phyloP scores from a whole-genome alignment of 2,329 filamentous ascomycete genomes.

The Septoria linicola region DNA sequence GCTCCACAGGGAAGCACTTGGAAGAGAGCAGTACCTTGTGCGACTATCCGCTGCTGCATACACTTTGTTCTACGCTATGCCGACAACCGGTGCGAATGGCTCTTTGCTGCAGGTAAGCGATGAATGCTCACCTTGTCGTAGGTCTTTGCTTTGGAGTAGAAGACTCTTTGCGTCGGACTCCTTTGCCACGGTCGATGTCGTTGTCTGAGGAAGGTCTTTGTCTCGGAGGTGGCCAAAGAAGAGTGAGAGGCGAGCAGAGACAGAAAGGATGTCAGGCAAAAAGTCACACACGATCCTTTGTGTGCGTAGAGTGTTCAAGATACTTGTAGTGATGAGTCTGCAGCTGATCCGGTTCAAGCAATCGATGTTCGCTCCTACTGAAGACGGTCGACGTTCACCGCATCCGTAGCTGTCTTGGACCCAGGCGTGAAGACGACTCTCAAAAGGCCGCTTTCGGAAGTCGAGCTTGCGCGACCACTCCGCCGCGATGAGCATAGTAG shows the following conservation, averaged over 20 bases:
- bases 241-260: constrained; percentile 31
- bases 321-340: constrained; percentile 35
- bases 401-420: constrained; percentile 37
- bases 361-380: constrained; percentile 22
- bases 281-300: constrained; percentile 39
- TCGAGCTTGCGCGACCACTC: constrained; percentile 24
- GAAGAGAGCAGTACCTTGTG: constrained; percentile 33
- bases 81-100: constrained; percentile 22
- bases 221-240: constrained; percentile 33
- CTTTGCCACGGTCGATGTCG: constrained; percentile 28
- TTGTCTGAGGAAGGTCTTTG: constrained; percentile 34
- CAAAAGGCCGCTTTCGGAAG: constrained; percentile 38
- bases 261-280: constrained; percentile 32
- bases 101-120: constrained; percentile 30
- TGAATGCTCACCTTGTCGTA: constrained; percentile 31
- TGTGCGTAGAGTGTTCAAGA: constrained; percentile 31
- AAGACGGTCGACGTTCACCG: constrained; percentile 36
- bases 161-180: constrained; percentile 8
- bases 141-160: constrained; percentile 23
- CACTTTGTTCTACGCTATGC: constrained; percentile 31
- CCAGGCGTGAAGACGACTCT: constrained; percentile 32
- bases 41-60: constrained; percentile 32
- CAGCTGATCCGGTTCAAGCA: neutral
- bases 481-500: constrained; percentile 23
- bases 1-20: constrained; percentile 15